Evolutionary conservation across 1,139 yeast genomes (phyloP), one percentile per base, ranked within the genome.

Genomic region (Lodderomyces orthopsilosis): DNA sequence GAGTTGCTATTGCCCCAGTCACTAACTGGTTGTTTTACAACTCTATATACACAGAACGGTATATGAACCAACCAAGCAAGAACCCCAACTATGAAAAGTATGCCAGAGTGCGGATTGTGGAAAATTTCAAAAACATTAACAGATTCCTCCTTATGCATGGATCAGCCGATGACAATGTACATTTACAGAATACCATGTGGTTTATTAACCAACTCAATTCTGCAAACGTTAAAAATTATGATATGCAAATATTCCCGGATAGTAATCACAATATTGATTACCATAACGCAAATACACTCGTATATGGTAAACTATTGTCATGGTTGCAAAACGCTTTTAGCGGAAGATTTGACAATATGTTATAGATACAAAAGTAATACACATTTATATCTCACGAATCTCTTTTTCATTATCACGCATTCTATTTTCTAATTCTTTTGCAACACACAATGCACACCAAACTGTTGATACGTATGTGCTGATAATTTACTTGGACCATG

Each of bases 121-220:
- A 65, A 1, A 68, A 69, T n/a, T 82, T 85, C 54, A 61, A 65
- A 34, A 51, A 58, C 1, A 62, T 75, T 1, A 66, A 74, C 30
- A 69, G 96, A 50, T 87, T 94, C 57, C 63, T 93, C 49, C 57
- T 93, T 5, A 84, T 91, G 84, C 98, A 93, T 57, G 99, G 99
- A 1, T 85, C 98, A 0, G 95, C 95, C 2, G 99, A 93, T 63
- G 99, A 94, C 59, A 93, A 93, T 62, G 99, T 93, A 19, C 98
- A 93, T 64, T 68, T 90, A 49, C 96, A 90, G 60, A 90, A 93
- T 63, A 85, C 95, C 35, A 72, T 85, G 51, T 78, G 83, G 58
- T 66, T 93, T 34, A 56, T 93, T 18, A 97, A 94, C 61, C 63
- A 77, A 45, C 69, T 93, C 41, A 85, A 89, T 56, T 39, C 75